Base-by-base conservation (phyloP, 2,329 filamentous ascomycete species). In the Calonectria naviculata region DNA sequence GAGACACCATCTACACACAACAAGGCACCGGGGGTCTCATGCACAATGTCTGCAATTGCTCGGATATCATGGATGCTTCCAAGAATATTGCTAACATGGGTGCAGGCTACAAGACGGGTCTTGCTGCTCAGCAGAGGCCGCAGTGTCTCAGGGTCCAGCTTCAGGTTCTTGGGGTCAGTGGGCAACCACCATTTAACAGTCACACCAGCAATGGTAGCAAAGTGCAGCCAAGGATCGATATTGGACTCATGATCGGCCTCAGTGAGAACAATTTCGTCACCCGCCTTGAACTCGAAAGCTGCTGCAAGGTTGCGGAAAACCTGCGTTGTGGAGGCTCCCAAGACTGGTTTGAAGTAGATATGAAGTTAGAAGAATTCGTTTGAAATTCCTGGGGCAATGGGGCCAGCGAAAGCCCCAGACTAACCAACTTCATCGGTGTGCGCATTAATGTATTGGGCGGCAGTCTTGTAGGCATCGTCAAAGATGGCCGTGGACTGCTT, bases 191-290 rank as follows among this genome's bases (percentile, higher is more conserved):
- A 95, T 78, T 92, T 94, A 52, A 95, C 80, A 0, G 83, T 87
- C 7, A 94, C 85, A 4, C 88, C 86, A 54, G 90, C 87, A 17
- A 88, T 87, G 34, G 87, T 82, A 2, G 93, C 93, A 29, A 95
- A 86, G 61, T 90, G 88, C 0, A 94, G 83, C 94, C 93, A 96
- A 0, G 93, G 87, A 1, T 92, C 90, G 68, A 94, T 91, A 79
- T 95, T 95, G 42, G 93, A 92, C 83, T 95, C 94, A 78, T 96
- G 93, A 80, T 95, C 93, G 66, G 95, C 85, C 68, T 88, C 88
- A 0, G 93, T 94, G 13, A 95, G 78, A 72, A 97, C 85, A 60
- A 96, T 87, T 78, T 94, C 92, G 71, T 92, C 90, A 49, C 90
- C 90, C 2, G 85, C 79, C 13, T 84, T 76, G 78, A 92, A 89